Conservation (phyloP, 345 rosid species). For the Lumnitzera littorea region DNA sequence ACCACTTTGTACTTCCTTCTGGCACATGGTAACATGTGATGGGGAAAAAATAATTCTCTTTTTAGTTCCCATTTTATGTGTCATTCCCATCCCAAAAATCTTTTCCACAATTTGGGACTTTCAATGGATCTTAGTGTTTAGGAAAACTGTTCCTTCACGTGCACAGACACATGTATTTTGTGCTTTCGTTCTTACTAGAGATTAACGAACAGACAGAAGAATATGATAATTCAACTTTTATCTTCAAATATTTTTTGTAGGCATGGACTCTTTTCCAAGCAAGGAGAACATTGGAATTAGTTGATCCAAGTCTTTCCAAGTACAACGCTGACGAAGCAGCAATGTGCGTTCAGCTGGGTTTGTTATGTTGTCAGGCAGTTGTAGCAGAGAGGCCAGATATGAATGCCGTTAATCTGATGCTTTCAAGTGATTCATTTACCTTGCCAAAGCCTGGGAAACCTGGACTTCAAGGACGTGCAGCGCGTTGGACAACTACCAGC, state of each 20-base stretch:
- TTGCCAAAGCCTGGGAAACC: constrained; percentile 79
- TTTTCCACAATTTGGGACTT: too few relatives aligned
- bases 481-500: constrained; percentile 35
- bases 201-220: too few relatives aligned
- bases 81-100: too few relatives aligned
- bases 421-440: constrained; percentile 75
- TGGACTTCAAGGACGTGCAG: constrained; percentile 57
- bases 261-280: constrained; percentile 58
- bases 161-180: too few relatives aligned
- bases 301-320: constrained; percentile 51
- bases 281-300: constrained; percentile 48
- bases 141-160: too few relatives aligned
- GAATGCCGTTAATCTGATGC: constrained; percentile 73
- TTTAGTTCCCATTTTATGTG: too few relatives aligned
- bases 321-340: constrained; percentile 66
- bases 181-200: too few relatives aligned
- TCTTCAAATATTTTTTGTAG: constrained; percentile 24
- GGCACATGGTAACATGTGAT: too few relatives aligned
- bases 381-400: constrained; percentile 64
- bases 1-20: too few relatives aligned
- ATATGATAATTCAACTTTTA: background rate
- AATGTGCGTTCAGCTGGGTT: constrained; percentile 69
- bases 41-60: too few relatives aligned
- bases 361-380: constrained; percentile 74
- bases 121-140: too few relatives aligned